phyloP scores from a whole-genome alignment of 768 basidiomycete genomes.

The Leccinum truebloodii region DNA sequence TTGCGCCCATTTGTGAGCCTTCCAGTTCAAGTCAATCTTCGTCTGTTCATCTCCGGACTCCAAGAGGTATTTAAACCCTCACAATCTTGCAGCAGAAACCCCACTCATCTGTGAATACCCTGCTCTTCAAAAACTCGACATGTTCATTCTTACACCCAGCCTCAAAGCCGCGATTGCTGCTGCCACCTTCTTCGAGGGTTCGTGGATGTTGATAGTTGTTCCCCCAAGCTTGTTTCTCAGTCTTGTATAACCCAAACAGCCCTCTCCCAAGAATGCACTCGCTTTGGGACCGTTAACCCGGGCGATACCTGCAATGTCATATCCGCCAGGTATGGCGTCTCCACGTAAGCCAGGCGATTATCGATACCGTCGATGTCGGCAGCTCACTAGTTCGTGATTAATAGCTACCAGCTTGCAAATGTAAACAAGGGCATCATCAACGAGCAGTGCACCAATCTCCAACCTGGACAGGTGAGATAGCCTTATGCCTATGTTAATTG shows the following conservation, averaged over 20 bases:
- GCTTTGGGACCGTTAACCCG: not conserved
- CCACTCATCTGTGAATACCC: too few relatives aligned
- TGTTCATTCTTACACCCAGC: not conserved
- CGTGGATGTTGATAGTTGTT: not conserved
- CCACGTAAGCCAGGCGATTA: conserved; percentile 47
- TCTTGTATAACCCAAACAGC: not conserved
- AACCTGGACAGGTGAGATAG: conserved; percentile 43
- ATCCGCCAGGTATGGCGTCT: conserved; percentile 53
- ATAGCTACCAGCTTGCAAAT: conserved; percentile 58
- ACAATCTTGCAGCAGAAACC: too few relatives aligned
- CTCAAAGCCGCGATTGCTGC: not conserved
- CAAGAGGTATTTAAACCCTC: too few relatives aligned
- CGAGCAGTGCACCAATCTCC: conserved; percentile 56
- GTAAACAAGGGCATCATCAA: conserved; percentile 49
- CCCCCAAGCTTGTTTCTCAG: not conserved
- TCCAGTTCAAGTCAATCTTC: too few relatives aligned
- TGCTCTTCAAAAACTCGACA: not conserved
- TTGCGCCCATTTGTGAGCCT: too few relatives aligned
- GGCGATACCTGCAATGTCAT: not conserved
- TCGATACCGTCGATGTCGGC: not conserved
- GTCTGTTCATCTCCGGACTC: too few relatives aligned
- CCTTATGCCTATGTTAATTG: not conserved
- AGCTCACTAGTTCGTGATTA: not conserved
- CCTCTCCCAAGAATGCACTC: not conserved
- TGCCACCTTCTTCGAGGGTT: not conserved